A percentile compares a stretch with the other conserved stretches of the same genome.
Conservation (phyloP, 192 early-diverging fungal species). For the Backusella morwellensis region DNA sequence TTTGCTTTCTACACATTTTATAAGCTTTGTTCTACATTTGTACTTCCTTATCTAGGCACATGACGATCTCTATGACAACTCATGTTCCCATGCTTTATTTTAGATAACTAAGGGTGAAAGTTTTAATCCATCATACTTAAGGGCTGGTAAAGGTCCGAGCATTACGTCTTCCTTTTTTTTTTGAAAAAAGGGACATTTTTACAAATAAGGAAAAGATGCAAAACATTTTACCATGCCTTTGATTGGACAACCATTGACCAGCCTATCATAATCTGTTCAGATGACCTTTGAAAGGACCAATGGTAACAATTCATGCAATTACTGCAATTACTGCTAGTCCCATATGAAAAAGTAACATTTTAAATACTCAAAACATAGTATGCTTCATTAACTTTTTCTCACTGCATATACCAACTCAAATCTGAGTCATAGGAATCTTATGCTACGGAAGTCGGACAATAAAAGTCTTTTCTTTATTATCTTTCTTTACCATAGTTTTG, state of each 20-base stretch:
- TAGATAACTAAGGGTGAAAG: background rate
- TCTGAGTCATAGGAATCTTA: background rate
- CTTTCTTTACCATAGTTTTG: background rate
- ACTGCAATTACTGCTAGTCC: background rate
- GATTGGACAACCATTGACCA: background rate
- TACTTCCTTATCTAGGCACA: background rate
- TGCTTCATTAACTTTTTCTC: background rate
- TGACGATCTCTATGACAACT: background rate
- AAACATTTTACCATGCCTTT: background rate
- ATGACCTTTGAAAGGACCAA: conserved; percentile 7
- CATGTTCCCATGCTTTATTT: conserved; percentile 6
- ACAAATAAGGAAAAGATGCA: background rate
- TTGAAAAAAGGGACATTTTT: background rate
- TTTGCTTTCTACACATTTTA: background rate
- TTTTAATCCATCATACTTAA: background rate
- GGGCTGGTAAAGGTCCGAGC: background rate
- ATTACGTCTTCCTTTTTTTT: background rate
- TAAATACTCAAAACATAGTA: background rate
- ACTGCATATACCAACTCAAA: background rate
- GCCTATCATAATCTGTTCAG: background rate
- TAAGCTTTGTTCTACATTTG: background rate
- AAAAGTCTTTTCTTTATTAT: background rate
- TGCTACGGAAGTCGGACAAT: background rate
- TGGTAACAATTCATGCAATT: background rate
- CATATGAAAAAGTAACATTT: background rate